phyloP scores from a whole-genome alignment of 306 rosid species.

The Dalbergia cultrata region DNA sequence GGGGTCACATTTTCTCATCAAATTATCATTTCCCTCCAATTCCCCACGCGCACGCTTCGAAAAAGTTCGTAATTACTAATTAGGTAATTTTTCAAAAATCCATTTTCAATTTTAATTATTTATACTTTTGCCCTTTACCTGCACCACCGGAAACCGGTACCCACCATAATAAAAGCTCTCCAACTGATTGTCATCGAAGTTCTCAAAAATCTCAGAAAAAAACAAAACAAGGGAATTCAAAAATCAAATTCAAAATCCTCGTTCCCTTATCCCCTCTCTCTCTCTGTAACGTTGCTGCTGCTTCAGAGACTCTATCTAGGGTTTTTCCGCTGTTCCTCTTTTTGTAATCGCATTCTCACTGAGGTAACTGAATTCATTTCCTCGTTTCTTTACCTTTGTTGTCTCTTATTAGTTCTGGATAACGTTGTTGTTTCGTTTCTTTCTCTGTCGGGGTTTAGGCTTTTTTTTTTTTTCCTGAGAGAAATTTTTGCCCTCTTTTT shows the following conservation, averaged over 20 bases:
- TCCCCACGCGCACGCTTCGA: constrained; percentile 43
- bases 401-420: neutral
- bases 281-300: neutral
- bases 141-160: constrained; percentile 15
- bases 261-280: neutral
- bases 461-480: neutral
- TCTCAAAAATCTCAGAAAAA: constrained; percentile 12
- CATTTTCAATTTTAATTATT: neutral
- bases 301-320: constrained; percentile 35
- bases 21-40: constrained; percentile 55
- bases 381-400: neutral
- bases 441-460: constrained; percentile 17
- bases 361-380: constrained; percentile 33
- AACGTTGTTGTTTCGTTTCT: neutral
- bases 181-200: constrained; percentile 13
- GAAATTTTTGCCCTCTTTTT: too few species aligned
- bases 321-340: constrained; percentile 35
- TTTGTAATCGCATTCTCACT: constrained; percentile 8
- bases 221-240: neutral
- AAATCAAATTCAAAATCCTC: neutral
- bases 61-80: neutral
- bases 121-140: neutral
- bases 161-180: constrained; percentile 26
- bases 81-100: neutral
- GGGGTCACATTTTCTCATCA: constrained; percentile 4